Conservation (phyloP, 2,329 filamentous ascomycete species). For the Setomelanomma holmii region DNA sequence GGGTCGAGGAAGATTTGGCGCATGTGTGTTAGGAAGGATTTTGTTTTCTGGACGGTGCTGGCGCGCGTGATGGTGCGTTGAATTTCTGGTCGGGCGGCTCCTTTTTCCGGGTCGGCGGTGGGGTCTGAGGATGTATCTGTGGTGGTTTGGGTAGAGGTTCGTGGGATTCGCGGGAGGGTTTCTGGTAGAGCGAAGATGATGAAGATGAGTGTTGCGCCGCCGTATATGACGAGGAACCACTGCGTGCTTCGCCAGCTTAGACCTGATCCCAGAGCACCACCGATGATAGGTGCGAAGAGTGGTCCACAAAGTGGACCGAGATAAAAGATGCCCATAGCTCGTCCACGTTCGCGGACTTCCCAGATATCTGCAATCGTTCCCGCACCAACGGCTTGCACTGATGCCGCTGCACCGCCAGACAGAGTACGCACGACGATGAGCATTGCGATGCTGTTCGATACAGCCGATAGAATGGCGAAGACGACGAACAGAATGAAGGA, state of each 20-base stretch:
- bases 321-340: slow-evolving; percentile 50
- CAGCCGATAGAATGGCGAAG: slow-evolving; percentile 42
- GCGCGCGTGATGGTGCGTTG: slow-evolving; percentile 41
- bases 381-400: slow-evolving; percentile 49
- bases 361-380: slow-evolving; percentile 49
- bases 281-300: slow-evolving; percentile 48
- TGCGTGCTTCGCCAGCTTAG: slow-evolving; percentile 50
- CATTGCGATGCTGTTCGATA: slow-evolving; percentile 47
- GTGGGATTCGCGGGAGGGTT: slow-evolving; percentile 1
- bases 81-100: slow-evolving; percentile 21
- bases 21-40: slow-evolving; percentile 31
- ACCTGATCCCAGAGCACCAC: slow-evolving; percentile 41
- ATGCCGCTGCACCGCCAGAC: slow-evolving; percentile 47
- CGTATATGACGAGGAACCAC: slow-evolving; percentile 50
- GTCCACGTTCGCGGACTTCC: slow-evolving; percentile 47
- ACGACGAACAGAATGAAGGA: slow-evolving; percentile 45
- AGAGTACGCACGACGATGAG: slow-evolving; percentile 45
- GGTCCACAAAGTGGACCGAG: slow-evolving; percentile 49
- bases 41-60: slow-evolving; percentile 43
- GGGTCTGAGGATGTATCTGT: not conserved
- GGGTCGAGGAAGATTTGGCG: slow-evolving; percentile 50
- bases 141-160: not conserved
- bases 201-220: slow-evolving; percentile 39
- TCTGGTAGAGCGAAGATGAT: slow-evolving; percentile 47
- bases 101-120: slow-evolving; percentile 12